Percentiles rank a stretch among this genome's conserved stretches.
phyloP scores from a whole-genome alignment of 371 early-diverging fungal species.

The Basidiobolus heterosporus region DNA sequence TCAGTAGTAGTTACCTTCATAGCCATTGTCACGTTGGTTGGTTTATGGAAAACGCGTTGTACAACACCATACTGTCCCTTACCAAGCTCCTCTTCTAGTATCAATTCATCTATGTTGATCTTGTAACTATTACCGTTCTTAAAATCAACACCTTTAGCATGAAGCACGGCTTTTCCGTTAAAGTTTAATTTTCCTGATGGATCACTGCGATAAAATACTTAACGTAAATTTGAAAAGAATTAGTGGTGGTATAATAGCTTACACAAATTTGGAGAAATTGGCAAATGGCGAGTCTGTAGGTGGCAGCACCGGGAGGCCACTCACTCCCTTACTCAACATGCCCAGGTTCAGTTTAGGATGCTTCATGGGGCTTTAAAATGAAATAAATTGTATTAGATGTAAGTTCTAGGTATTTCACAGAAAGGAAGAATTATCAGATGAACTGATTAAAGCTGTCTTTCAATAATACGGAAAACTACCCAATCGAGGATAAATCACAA shows the following conservation, averaged over 20 bases:
- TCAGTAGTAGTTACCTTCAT: too few species aligned
- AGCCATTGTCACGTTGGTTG: constrained; percentile 83
- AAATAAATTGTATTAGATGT: too few species aligned
- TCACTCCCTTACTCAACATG: too few species aligned
- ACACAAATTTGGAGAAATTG: constrained; percentile 53
- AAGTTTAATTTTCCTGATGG: constrained; percentile 80
- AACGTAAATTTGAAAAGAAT: too few species aligned
- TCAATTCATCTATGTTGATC: constrained; percentile 75
- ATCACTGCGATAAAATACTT: too few species aligned
- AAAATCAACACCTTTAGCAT: constrained; percentile 81
- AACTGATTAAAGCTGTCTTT: too few species aligned
- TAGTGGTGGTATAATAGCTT: constrained; percentile 15
- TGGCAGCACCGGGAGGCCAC: background rate
- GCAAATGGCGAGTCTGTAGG: constrained; percentile 28
- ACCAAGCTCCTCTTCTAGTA: constrained; percentile 61
- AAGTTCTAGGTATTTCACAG: too few species aligned
- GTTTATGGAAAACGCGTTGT: constrained; percentile 71
- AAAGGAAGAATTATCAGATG: too few species aligned
- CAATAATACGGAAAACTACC: too few species aligned
- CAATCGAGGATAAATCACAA: too few species aligned
- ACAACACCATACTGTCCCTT: constrained; percentile 87
- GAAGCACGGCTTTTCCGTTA: constrained; percentile 78
- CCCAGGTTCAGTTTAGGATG: too few species aligned
- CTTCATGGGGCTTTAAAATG: too few species aligned
- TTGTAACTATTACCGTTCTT: constrained; percentile 68